Conservation (phyloP, 2,329 filamentous ascomycete species). For the Colletotrichum chlorophyti region DNA sequence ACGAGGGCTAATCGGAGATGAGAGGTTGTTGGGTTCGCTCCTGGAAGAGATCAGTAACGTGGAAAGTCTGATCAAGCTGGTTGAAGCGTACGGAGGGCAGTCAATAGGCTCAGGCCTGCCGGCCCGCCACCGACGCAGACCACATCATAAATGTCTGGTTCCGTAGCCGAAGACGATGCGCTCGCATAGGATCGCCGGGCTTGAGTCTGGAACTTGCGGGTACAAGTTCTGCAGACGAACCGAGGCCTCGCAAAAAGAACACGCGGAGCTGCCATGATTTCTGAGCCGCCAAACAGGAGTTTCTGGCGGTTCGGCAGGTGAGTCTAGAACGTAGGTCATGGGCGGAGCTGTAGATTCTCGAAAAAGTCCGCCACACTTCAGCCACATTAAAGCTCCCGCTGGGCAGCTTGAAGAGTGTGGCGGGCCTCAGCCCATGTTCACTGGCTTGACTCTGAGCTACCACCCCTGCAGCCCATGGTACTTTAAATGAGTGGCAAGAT, state of each 20-base stretch:
- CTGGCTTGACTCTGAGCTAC: too few relatives aligned
- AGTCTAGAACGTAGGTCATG: not conserved
- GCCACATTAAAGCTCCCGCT: too few relatives aligned
- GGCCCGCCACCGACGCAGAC: slow-evolving; percentile 91
- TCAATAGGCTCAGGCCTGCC: slow-evolving; percentile 82
- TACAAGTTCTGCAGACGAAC: slow-evolving; percentile 56
- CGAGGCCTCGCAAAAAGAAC: slow-evolving; percentile 35
- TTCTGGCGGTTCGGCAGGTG: not conserved
- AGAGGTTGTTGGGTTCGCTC: slow-evolving; percentile 76
- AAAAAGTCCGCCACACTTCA: slow-evolving; percentile 15
- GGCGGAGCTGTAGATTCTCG: slow-evolving; percentile 6
- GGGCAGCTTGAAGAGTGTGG: too few relatives aligned
- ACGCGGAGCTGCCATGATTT: slow-evolving; percentile 25
- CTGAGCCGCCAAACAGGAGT: not conserved
- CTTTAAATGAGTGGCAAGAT: too few relatives aligned
- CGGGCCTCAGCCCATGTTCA: too few relatives aligned
- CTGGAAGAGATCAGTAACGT: slow-evolving; percentile 49
- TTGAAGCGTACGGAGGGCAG: slow-evolving; percentile 70
- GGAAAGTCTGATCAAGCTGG: not conserved
- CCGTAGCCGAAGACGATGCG: slow-evolving; percentile 32
- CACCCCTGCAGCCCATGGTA: too few relatives aligned
- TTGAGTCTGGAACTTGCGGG: slow-evolving; percentile 44
- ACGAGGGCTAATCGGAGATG: slow-evolving; percentile 85
- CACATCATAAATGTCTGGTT: slow-evolving; percentile 83
- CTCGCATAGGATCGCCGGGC: slow-evolving; percentile 33